A percentile compares a stretch with the other conserved stretches of the same genome.
Evolutionary conservation across 257 asterid genomes (phyloP).

Genomic region (Solanum paucissectum): DNA sequence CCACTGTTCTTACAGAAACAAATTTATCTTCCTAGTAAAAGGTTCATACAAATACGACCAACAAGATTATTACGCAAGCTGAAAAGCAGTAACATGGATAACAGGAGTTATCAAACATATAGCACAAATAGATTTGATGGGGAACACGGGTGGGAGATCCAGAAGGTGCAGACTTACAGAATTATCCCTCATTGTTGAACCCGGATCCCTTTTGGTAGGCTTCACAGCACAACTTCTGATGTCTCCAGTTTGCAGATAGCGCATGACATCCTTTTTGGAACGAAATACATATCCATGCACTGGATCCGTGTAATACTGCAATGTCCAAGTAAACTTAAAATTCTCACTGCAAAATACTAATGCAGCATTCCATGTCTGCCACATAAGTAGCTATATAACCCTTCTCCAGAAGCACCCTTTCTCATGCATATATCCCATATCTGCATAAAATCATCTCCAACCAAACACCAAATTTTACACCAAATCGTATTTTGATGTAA

Average conservation of each 20-base stretch:
- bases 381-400: neutral
- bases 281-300: slow-evolving; percentile 45
- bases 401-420: neutral
- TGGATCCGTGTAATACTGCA: slow-evolving; percentile 59
- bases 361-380: neutral
- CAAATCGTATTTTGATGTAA: neutral
- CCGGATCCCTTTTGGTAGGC: slow-evolving; percentile 10
- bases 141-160: neutral
- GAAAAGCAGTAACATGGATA: neutral
- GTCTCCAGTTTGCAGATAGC: slow-evolving; percentile 17
- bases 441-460: neutral
- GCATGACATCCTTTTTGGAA: slow-evolving; percentile 21
- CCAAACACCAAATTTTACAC: neutral
- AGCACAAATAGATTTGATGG: neutral
- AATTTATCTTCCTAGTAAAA: neutral
- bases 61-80: neutral
- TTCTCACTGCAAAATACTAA: neutral
- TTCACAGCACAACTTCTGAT: slow-evolving; percentile 8
- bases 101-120: neutral
- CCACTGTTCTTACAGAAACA: neutral
- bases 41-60: neutral
- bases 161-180: slow-evolving; percentile 27
- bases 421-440: neutral
- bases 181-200: neutral
- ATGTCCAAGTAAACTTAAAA: neutral